Evolutionary conservation across 345 rosid species (phyloP).

Genomic region (Bruguiera parviflora): DNA sequence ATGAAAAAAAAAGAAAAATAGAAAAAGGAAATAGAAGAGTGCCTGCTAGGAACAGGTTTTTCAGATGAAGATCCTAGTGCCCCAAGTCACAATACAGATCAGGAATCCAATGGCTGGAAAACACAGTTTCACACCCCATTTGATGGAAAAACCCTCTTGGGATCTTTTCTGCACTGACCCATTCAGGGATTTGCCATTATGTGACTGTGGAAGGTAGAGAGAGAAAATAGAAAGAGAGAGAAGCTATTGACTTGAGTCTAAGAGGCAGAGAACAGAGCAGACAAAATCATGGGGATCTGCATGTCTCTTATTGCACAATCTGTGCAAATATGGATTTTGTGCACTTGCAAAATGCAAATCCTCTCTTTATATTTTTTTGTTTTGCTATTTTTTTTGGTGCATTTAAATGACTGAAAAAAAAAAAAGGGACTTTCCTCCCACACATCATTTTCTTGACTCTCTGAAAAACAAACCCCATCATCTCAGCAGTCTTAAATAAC

Average conservation of each 20-base stretch:
- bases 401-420: not conserved
- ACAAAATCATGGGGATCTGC: conserved; percentile 36
- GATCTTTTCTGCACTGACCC: not conserved
- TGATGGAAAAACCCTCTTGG: not conserved
- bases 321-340: conserved; percentile 16
- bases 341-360: conserved; percentile 13
- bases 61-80: not conserved
- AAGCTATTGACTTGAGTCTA: not conserved
- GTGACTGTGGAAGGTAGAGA: conserved; percentile 4
- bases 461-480: conserved; percentile 10
- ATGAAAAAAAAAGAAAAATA: too few species aligned
- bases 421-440: conserved; percentile 18
- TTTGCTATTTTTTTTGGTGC: not conserved
- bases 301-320: conserved; percentile 29
- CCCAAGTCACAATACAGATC: not conserved
- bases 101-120: conserved; percentile 17
- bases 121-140: not conserved
- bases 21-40: conserved; percentile 1
- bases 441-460: conserved; percentile 18
- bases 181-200: not conserved
- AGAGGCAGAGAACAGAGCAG: conserved; percentile 2
- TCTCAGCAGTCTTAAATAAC: conserved; percentile 9
- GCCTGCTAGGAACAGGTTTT: conserved; percentile 5
- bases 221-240: not conserved
- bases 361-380: not conserved